Evolutionary conservation across 352 stramenopile species (phyloP).

Genomic region (Phytopythium oedochilum): DNA sequence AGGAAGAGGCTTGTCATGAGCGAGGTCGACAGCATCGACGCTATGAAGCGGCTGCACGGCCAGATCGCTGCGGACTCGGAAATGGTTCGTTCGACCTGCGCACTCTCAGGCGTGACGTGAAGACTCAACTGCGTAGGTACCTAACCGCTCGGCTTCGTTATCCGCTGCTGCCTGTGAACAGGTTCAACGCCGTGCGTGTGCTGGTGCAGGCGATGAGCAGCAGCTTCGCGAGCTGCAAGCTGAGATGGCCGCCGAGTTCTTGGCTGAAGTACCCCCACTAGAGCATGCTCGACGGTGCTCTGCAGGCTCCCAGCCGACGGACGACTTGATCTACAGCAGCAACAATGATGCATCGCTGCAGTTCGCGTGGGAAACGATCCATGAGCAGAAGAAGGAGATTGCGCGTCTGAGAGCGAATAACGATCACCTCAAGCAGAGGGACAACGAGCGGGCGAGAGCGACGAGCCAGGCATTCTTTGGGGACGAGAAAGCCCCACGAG

Average conservation of each 20-base stretch:
- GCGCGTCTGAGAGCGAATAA: slow-evolving; percentile 54
- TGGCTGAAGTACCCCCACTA: slow-evolving; percentile 31
- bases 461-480: slow-evolving; percentile 18
- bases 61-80: slow-evolving; percentile 47
- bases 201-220: slow-evolving; percentile 41
- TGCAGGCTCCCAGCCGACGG: neutral
- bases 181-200: slow-evolving; percentile 35
- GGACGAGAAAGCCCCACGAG: slow-evolving; percentile 15
- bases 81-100: slow-evolving; percentile 17
- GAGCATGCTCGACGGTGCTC: neutral
- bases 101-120: no score
- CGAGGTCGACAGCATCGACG: slow-evolving; percentile 51
- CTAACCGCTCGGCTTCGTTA: neutral
- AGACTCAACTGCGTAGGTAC: no score
- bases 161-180: slow-evolving; percentile 5
- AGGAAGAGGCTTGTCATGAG: slow-evolving; percentile 50
- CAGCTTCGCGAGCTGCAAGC: slow-evolving; percentile 49
- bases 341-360: slow-evolving; percentile 61
- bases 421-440: slow-evolving; percentile 24
- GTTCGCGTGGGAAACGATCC: slow-evolving; percentile 72
- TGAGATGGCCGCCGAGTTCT: slow-evolving; percentile 43
- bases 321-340: slow-evolving; percentile 8
- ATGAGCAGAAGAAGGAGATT: slow-evolving; percentile 69
- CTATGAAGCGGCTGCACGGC: slow-evolving; percentile 39
- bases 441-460: neutral